Evolutionary conservation across 2,329 filamentous ascomycete species (phyloP).

Genomic region (Onygenales sp.): DNA sequence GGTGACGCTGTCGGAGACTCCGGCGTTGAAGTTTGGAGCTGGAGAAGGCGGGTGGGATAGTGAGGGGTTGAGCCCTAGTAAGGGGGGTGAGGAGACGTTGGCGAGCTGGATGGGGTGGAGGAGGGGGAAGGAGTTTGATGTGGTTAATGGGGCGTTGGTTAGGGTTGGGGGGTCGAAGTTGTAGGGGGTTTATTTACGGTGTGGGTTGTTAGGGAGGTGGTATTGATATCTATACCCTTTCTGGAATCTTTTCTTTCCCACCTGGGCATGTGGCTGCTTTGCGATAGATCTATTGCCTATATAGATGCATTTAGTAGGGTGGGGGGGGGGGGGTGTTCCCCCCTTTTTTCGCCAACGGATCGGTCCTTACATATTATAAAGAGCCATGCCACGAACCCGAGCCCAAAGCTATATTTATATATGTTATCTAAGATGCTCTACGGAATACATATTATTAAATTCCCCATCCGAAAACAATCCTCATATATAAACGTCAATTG

Average conservation of each 20-base stretch:
- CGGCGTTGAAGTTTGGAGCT: constrained; percentile 47
- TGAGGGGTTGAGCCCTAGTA: constrained; percentile 51
- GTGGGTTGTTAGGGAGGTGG: neutral
- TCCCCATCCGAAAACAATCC: too few species aligned
- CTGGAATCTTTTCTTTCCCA: neutral
- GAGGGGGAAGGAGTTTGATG: constrained; percentile 60
- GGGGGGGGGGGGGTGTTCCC: too few species aligned
- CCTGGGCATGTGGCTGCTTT: too few species aligned
- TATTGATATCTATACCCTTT: neutral
- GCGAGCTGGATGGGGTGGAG: constrained; percentile 69
- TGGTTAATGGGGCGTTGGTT: constrained; percentile 54
- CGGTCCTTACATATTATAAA: too few species aligned
- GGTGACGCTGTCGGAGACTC: constrained; percentile 54
- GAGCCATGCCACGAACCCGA: too few species aligned
- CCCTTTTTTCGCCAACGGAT: too few species aligned
- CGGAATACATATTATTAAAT: too few species aligned
- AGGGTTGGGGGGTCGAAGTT: constrained; percentile 28
- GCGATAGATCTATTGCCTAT: neutral
- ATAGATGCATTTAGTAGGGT: neutral
- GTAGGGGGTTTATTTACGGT: neutral
- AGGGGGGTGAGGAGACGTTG: constrained; percentile 63
- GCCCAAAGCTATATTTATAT: too few species aligned
- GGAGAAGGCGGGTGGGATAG: constrained; percentile 63
- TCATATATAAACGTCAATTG: too few species aligned
- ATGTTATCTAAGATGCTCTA: too few species aligned